Base-by-base conservation (phyloP, 768 basidiomycete species). In the Sistotremastrum niveocremeum region DNA sequence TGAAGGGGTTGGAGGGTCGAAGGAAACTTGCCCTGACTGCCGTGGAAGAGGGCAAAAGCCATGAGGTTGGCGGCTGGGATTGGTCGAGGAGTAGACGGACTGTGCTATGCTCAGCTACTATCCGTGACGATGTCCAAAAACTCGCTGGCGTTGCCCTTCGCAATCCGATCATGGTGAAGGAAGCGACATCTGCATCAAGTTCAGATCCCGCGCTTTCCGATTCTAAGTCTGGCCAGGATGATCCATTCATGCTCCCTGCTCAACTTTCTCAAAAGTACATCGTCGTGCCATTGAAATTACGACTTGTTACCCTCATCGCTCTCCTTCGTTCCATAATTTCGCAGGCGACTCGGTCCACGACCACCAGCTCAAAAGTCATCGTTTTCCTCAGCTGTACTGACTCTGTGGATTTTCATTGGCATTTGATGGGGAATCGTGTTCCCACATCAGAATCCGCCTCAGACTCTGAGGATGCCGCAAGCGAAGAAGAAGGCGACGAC, bases 311-410 rank as follows among this genome's bases (percentile, higher is more conserved):
- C 0, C 75, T 99, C 20, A 70, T 97, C 33, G 83, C 94, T 4
- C 70, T 97, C 7, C 66, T 98, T 28, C 80, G 95, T 28, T 76
- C 77, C 5, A 68, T 94, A n/a, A 67, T 91, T 31, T 67, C 81
- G 4, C 75, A 81, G 60, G 67, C 74, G 34, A 28, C 69, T 68
- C 53, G 62, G 62, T 37, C 69, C 60, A 32, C 67, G 67, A 37
- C 41, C 40, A 49, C 34, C 4, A 74, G 74, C 7, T 70, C 71
- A 37, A 89, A 86, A 62, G 76, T 95, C 46, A 89, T 99, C 41
- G 89, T 99, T 4, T 99, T 99, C 64, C 66, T 99, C 50, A 94
- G 86, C 54, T 97, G 90, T 56, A 98, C 91, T 4, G 94, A 97
- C 62, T 93, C 95, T 3, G 95, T 99, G 11, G 94, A 99, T 60